Evolutionary conservation across 192 early-diverging fungal species (phyloP).

Genomic region (Phycomyces blakesleeanus): DNA sequence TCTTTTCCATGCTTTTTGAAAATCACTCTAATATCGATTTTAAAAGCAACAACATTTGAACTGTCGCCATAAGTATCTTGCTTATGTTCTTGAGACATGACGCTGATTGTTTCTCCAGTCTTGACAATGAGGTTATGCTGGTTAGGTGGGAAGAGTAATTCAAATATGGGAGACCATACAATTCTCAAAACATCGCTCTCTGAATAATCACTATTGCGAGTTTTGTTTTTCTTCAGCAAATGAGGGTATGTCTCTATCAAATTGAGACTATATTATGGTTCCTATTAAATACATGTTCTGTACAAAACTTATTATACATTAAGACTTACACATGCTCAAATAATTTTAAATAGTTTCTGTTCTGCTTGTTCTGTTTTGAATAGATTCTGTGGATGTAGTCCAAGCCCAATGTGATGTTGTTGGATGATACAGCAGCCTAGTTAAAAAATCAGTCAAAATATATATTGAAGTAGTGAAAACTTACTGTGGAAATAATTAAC

Average conservation of each 20-base stretch:
- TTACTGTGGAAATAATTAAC: conserved; percentile 17
- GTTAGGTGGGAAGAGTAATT: conserved; percentile 19
- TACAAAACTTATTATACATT: conserved; percentile 17
- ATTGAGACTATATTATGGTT: conserved; percentile 18
- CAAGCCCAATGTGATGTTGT: conserved; percentile 18
- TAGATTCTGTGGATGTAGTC: conserved; percentile 17
- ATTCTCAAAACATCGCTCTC: conserved; percentile 15
- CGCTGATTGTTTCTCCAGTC: conserved; percentile 10
- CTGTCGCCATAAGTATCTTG: conserved; percentile 10
- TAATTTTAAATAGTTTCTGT: conserved; percentile 12
- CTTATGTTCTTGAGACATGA: conserved; percentile 17
- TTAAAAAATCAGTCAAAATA: conserved; percentile 18
- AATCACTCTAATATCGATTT: conserved; percentile 21
- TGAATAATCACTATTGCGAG: conserved; percentile 16
- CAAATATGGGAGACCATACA: conserved; percentile 19
- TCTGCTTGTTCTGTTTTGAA: conserved; percentile 18
- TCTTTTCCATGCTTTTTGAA: conserved; percentile 13
- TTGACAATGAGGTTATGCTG: conserved; percentile 13
- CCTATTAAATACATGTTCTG: conserved; percentile 13
- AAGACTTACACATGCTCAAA: conserved; percentile 12
- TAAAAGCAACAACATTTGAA: conserved; percentile 15
- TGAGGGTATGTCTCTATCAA: conserved; percentile 15
- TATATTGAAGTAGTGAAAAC: conserved; percentile 19
- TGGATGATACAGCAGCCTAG: conserved; percentile 19
- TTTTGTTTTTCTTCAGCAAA: conserved; percentile 15